Conservation (phyloP, 768 basidiomycete species). For the Suillus placidus region DNA sequence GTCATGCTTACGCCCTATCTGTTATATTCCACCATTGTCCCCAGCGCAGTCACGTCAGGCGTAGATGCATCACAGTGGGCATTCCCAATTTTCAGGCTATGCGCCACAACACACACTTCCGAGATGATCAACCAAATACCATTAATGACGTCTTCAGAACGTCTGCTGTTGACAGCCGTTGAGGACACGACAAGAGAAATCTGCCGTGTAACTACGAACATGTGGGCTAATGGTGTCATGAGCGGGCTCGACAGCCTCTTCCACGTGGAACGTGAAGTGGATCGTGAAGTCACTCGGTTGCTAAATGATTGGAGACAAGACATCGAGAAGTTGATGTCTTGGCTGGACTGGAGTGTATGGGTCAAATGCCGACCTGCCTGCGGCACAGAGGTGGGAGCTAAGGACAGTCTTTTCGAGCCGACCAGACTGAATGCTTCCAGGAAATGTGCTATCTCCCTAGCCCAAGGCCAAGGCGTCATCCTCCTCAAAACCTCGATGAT, state of each 20-base stretch:
- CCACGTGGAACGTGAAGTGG: slow-evolving; percentile 8
- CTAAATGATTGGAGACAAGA: slow-evolving; percentile 38
- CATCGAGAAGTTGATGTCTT: slow-evolving; percentile 42
- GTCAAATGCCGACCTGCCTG: slow-evolving; percentile 50
- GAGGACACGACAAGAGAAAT: slow-evolving; percentile 45
- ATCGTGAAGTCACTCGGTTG: slow-evolving; percentile 10
- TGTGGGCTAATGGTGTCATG: slow-evolving; percentile 48
- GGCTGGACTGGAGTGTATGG: slow-evolving; percentile 59
- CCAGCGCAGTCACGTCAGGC: slow-evolving; percentile 5
- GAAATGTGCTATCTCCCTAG: slow-evolving; percentile 30
- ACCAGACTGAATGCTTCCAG: slow-evolving; percentile 9
- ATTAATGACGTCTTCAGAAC: slow-evolving; percentile 33
- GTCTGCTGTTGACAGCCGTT: slow-evolving; percentile 27
- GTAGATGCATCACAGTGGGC: slow-evolving; percentile 27
- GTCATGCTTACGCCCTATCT: slow-evolving; percentile 20
- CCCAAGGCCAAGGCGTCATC: neutral
- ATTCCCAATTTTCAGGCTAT: slow-evolving; percentile 31
- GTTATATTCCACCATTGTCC: slow-evolving; percentile 9
- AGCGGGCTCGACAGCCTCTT: slow-evolving; percentile 20
- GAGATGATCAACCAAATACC: slow-evolving; percentile 14
- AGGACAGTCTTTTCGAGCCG: neutral
- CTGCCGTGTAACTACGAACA: slow-evolving; percentile 45
- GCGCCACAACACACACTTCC: slow-evolving; percentile 34
- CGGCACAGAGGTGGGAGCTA: slow-evolving; percentile 41
- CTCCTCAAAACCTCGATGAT: too few relatives aligned